Conservation (phyloP, 2,329 filamentous ascomycete species). For the Colletotrichum kahawae region DNA sequence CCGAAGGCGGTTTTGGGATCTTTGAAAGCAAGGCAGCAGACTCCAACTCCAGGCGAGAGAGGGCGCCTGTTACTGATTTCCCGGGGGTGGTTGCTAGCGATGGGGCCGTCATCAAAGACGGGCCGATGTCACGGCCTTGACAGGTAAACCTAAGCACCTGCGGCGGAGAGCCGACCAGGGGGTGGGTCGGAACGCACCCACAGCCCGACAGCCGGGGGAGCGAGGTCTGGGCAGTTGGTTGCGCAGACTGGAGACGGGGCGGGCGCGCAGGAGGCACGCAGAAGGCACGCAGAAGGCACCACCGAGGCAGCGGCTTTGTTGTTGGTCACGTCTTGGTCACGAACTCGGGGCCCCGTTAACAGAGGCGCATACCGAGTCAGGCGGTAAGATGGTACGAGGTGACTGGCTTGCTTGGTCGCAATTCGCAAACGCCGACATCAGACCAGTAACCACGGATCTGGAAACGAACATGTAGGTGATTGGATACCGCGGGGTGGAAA, state of each 20-base stretch:
- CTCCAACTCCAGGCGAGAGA: not conserved
- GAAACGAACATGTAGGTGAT: not conserved
- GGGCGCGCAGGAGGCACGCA: not conserved
- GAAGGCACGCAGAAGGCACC: no score
- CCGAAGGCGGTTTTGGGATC: not conserved
- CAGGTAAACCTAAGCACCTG: constrained; percentile 19
- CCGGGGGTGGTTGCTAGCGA: not conserved
- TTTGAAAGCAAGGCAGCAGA: not conserved
- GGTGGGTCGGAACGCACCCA: constrained; percentile 9
- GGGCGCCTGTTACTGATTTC: not conserved
- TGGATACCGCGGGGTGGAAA: constrained; percentile 2
- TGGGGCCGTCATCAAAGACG: constrained; percentile 22
- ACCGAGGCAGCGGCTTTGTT: not conserved
- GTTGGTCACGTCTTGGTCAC: not conserved
- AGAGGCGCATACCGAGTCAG: not conserved
- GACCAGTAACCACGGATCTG: constrained; percentile 6
- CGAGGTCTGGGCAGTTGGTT: not conserved
- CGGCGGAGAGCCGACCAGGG: constrained; percentile 5
- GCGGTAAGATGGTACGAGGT: constrained; percentile 1
- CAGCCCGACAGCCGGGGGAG: constrained; percentile 4
- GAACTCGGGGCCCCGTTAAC: not conserved
- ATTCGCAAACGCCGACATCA: constrained; percentile 2
- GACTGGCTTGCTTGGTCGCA: not conserved
- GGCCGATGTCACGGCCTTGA: constrained; percentile 19
- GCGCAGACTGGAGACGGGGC: not conserved